These are phyloP conservation scores for Phialemoniopsis sp. DNA, from an alignment of 2,329 filamentous ascomycete genomes.

Conservation along the genomic window DNA sequence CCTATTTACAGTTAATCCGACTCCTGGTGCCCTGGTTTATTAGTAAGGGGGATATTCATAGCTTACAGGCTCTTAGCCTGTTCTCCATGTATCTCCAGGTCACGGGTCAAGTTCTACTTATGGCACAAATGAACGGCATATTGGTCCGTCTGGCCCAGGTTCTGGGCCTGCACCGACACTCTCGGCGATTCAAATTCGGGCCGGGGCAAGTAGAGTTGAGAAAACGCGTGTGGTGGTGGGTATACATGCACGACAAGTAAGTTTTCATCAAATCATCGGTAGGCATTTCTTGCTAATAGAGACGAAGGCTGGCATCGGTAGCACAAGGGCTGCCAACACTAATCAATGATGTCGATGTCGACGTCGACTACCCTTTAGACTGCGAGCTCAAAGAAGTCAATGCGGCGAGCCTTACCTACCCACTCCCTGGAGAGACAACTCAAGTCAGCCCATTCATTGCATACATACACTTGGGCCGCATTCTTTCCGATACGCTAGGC, in stretches of 20 bases:
- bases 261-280: not conserved
- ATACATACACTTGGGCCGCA: too few species aligned
- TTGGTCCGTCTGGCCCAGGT: constrained; percentile 3
- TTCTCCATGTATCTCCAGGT: not conserved
- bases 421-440: too few species aligned
- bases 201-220: constrained; percentile 1
- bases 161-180: constrained; percentile 3
- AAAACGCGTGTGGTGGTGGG: constrained; percentile 4
- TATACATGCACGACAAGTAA: constrained; percentile 1
- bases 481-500: too few species aligned
- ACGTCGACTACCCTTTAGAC: not conserved
- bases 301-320: not conserved
- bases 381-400: constrained; percentile 1
- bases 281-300: not conserved
- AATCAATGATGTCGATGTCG: not conserved
- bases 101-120: constrained; percentile 1
- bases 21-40: too few species aligned
- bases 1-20: too few species aligned
- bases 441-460: too few species aligned
- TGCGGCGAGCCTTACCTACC: too few species aligned
- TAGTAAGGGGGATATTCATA: too few species aligned
- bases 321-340: not conserved
- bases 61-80: too few species aligned
- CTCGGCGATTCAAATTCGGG: constrained; percentile 3
- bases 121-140: constrained; percentile 2